These are phyloP conservation scores for Kluyveromyces lactis DNA, from an alignment of 805 yeast genomes.

Conservation along the genomic window DNA sequence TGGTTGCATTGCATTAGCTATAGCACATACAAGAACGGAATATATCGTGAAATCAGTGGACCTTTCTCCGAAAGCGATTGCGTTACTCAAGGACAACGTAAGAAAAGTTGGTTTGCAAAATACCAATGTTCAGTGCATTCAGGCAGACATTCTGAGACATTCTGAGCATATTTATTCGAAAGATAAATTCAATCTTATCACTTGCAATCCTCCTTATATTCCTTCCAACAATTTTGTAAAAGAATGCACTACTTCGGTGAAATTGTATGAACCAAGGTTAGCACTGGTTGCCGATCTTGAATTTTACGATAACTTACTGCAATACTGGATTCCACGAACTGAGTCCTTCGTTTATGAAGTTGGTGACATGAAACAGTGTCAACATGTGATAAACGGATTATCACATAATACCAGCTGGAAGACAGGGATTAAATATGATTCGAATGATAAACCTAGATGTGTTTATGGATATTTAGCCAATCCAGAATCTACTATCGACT, in stretches of 20 bases:
- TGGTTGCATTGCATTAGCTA: conserved; percentile 70
- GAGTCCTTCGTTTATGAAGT: conserved; percentile 68
- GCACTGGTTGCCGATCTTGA: conserved; percentile 78
- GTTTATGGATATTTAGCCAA: conserved; percentile 51
- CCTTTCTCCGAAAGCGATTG: conserved; percentile 43
- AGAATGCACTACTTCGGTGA: conserved; percentile 59
- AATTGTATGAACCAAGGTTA: conserved; percentile 59
- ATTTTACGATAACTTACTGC: conserved; percentile 53
- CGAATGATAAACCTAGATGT: conserved; percentile 45
- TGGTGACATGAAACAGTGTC: conserved; percentile 54
- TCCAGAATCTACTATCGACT: conserved; percentile 8
- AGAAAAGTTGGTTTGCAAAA: conserved; percentile 7
- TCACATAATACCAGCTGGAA: conserved; percentile 36
- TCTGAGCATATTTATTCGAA: neutral
- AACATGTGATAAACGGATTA: conserved; percentile 26
- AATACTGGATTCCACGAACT: conserved; percentile 34
- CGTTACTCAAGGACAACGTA: conserved; percentile 41
- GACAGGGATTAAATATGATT: conserved; percentile 41
- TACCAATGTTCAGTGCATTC: neutral
- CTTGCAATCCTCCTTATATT: conserved; percentile 92
- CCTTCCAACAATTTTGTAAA: conserved; percentile 19
- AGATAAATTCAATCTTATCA: conserved; percentile 40
- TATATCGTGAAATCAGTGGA: conserved; percentile 43
- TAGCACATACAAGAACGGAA: conserved; percentile 27
- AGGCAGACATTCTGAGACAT: conserved; percentile 1